A percentile compares a stretch with the other conserved stretches of the same genome.
phyloP scores from a whole-genome alignment of 139 green algal species.

The Tetradesmus obliquus region DNA sequence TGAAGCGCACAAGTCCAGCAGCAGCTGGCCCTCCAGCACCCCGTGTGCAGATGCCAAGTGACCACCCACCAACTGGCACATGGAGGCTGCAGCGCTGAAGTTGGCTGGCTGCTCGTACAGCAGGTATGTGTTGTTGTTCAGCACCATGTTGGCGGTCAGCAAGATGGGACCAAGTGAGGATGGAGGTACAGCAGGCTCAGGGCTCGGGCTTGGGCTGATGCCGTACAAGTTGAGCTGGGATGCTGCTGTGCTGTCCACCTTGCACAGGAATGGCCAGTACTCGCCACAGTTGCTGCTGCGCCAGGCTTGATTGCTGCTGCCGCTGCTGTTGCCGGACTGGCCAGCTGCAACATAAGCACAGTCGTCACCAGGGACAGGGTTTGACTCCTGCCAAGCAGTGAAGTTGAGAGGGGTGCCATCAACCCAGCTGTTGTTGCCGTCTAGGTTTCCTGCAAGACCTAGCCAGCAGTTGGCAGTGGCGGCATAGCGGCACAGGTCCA shows the following conservation, averaged over 20 bases:
- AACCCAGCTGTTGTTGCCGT: not conserved
- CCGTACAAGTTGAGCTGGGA: not conserved
- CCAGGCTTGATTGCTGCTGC: no score
- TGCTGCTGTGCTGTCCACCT: not conserved
- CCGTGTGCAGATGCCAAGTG: not conserved
- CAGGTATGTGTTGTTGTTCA: slow-evolving; percentile 20
- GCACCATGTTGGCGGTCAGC: not conserved
- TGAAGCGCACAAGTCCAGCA: not conserved
- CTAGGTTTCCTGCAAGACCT: not conserved
- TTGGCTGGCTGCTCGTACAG: not conserved
- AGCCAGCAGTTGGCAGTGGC: not conserved
- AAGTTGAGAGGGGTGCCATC: not conserved
- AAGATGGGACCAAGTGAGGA: not conserved
- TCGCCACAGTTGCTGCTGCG: no score
- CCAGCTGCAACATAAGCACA: not conserved
- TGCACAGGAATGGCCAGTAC: not conserved
- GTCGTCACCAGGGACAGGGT: not conserved
- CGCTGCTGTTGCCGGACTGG: no score
- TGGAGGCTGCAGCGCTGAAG: not conserved
- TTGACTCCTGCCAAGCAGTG: not conserved
- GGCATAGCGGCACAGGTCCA: not conserved
- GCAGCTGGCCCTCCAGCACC: not conserved
- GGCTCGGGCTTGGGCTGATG: not conserved
- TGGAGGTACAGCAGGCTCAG: no score
- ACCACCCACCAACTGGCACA: not conserved